phyloP scores from a whole-genome alignment of 108 stramenopile species.

The Pseudonitzschia delicatissima region DNA sequence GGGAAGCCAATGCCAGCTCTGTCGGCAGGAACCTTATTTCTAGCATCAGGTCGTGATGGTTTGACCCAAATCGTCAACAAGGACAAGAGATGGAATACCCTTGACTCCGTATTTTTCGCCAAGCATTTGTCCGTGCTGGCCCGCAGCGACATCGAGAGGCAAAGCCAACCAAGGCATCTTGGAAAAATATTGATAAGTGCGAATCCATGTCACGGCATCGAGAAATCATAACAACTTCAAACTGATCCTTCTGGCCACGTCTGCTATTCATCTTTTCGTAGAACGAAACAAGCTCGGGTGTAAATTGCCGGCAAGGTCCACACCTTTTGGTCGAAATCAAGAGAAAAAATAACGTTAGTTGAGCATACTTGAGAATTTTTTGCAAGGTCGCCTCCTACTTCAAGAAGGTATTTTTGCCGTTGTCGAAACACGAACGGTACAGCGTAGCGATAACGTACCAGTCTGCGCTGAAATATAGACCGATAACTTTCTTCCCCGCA shows the following conservation, averaged over 20 bases:
- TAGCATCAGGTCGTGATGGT: conserved; percentile 77
- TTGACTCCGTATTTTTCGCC: conserved; percentile 78
- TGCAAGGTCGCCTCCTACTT: too few species aligned
- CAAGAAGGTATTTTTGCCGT: too few species aligned
- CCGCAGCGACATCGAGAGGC: conserved; percentile 82
- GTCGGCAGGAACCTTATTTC: conserved; percentile 82
- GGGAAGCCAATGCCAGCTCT: conserved; percentile 88
- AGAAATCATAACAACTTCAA: conserved; percentile 66
- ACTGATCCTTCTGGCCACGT: conserved; percentile 72
- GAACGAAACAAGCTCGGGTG: conserved; percentile 84
- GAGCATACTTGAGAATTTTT: too few species aligned
- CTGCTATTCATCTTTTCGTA: conserved; percentile 82
- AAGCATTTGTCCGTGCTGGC: conserved; percentile 64
- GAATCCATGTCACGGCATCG: conserved; percentile 78
- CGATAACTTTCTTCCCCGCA: conserved; percentile 78
- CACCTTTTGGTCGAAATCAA: conserved; percentile 37
- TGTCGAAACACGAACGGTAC: background rate
- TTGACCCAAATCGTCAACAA: conserved; percentile 86
- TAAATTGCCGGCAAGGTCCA: conserved; percentile 89
- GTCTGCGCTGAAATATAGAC: conserved; percentile 81
- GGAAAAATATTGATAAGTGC: conserved; percentile 86
- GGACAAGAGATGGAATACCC: conserved; percentile 74
- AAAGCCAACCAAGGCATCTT: conserved; percentile 89
- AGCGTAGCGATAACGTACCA: too few species aligned
- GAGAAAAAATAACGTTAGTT: too few species aligned